These are phyloP conservation scores for Candida sp. DNA, from an alignment of 1,139 yeast genomes.

Conservation along the genomic window DNA sequence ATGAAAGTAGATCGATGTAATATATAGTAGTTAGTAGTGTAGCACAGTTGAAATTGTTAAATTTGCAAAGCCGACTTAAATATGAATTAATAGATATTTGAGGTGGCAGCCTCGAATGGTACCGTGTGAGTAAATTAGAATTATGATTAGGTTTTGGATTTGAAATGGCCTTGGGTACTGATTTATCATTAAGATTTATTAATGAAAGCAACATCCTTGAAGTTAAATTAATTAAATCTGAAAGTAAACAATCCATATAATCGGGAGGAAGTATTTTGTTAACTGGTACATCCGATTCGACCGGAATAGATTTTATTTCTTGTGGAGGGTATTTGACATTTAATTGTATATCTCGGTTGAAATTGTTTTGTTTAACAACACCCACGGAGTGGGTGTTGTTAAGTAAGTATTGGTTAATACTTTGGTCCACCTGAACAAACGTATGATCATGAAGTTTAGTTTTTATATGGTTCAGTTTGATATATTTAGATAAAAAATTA, in stretches of 20 bases:
- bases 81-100: conserved; percentile 79
- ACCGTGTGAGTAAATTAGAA: conserved; percentile 59
- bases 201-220: conserved; percentile 78
- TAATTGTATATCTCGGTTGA: not conserved
- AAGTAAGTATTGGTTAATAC: not conserved
- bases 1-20: conserved; percentile 81
- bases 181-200: conserved; percentile 63
- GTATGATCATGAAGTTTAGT: conserved; percentile 18
- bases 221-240: conserved; percentile 67
- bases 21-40: conserved; percentile 79
- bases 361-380: not conserved
- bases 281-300: not conserved
- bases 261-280: conserved; percentile 43
- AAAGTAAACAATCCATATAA: conserved; percentile 65
- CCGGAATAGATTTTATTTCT: not conserved
- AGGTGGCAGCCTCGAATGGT: conserved; percentile 93
- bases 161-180: conserved; percentile 34
- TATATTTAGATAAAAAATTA: conserved; percentile 26
- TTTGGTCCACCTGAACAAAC: conserved; percentile 8
- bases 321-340: not conserved
- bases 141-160: conserved; percentile 17
- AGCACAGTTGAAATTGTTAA: conserved; percentile 81
- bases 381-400: not conserved
- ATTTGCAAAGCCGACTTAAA: conserved; percentile 71
- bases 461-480: conserved; percentile 17